phyloP scores from a whole-genome alignment of 1,284 basidiomycete species.

The Porogramme epimiltina region DNA sequence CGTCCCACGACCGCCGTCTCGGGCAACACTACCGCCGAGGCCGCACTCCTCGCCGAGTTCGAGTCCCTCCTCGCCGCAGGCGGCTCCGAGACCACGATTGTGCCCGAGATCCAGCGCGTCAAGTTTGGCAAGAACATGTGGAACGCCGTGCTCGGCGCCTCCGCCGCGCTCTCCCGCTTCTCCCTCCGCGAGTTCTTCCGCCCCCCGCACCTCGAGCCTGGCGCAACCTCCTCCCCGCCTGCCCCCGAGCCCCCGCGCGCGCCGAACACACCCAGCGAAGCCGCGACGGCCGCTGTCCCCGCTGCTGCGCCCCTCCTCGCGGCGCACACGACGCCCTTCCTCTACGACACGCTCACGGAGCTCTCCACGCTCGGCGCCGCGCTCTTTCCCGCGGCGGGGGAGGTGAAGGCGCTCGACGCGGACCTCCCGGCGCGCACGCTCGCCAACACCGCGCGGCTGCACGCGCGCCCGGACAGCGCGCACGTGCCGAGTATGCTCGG shows the following conservation, averaged over 20 bases:
- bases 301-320: constrained; percentile 40
- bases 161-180: constrained; percentile 52
- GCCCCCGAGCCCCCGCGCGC: neutral
- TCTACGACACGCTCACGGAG: constrained; percentile 49
- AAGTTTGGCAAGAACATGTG: constrained; percentile 69
- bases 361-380: constrained; percentile 49
- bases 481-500: constrained; percentile 65
- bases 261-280: neutral
- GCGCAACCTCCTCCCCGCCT: neutral
- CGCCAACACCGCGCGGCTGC: constrained; percentile 38
- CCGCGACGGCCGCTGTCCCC: constrained; percentile 37
- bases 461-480: constrained; percentile 42
- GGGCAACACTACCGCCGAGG: constrained; percentile 46
- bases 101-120: constrained; percentile 59
- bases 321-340: constrained; percentile 47
- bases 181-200: constrained; percentile 56
- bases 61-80: constrained; percentile 47
- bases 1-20: constrained; percentile 43
- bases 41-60: constrained; percentile 47
- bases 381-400: constrained; percentile 47
- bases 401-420: constrained; percentile 38
- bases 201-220: constrained; percentile 33
- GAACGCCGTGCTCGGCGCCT: constrained; percentile 59
- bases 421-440: constrained; percentile 42
- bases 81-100: constrained; percentile 49